These are phyloP conservation scores for Candida tetrigidarum DNA, from an alignment of 1,139 yeast genomes.

Conservation along the genomic window DNA sequence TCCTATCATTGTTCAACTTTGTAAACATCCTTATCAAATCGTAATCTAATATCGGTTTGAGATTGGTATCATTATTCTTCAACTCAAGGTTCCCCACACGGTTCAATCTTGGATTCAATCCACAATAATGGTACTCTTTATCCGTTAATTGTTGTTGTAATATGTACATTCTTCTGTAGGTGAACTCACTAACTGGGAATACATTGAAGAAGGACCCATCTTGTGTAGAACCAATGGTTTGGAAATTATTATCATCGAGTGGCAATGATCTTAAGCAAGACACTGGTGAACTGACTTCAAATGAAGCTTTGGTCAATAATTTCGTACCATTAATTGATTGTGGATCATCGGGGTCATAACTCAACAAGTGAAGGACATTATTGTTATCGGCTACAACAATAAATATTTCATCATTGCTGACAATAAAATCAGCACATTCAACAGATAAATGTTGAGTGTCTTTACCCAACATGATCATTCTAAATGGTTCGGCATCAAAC, in stretches of 20 bases:
- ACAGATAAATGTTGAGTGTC: conserved; percentile 70
- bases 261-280: conserved; percentile 64
- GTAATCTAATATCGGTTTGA: conserved; percentile 65
- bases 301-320: conserved; percentile 70
- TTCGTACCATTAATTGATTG: conserved; percentile 80
- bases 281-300: conserved; percentile 67
- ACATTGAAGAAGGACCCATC: conserved; percentile 83
- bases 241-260: conserved; percentile 48
- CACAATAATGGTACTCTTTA: conserved; percentile 71
- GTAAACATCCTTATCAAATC: conserved; percentile 58
- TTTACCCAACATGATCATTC: conserved; percentile 80
- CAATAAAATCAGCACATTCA: conserved; percentile 70
- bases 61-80: conserved; percentile 37
- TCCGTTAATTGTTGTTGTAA: conserved; percentile 88
- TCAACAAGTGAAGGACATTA: conserved; percentile 71
- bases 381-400: conserved; percentile 74
- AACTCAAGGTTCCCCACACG: conserved; percentile 49
- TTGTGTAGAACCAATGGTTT: conserved; percentile 67
- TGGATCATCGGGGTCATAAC: conserved; percentile 94
- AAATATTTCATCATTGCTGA: conserved; percentile 68
- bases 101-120: conserved; percentile 80
- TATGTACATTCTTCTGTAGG: conserved; percentile 81
- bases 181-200: conserved; percentile 74
- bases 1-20: conserved; percentile 59
- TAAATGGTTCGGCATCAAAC: conserved; percentile 93